Evolutionary conservation across 208 protist species (phyloP), one percentile per base, ranked within the genome.

Genomic region (Leishmania mexicana): DNA sequence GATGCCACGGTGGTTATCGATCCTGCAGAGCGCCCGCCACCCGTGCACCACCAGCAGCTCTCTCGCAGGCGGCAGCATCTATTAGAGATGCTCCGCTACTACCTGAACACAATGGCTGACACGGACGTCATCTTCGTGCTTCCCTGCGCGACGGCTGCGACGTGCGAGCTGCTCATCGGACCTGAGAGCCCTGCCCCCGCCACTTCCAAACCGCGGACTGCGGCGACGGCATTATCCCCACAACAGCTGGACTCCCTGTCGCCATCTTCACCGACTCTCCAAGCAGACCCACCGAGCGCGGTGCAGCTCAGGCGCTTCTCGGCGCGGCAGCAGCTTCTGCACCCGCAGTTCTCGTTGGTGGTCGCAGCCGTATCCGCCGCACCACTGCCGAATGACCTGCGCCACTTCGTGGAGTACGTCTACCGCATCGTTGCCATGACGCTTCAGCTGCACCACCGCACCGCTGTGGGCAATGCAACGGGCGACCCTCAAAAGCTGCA

Each of bases 51-150:
- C 60, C 42, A 54, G 62, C 38, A 10, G 42, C 68, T 47, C 19
- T 73, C 81, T 31, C 83, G 78, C 31, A 76, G 76, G 31, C 70
- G 67, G 62, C 65, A 75, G 54, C 81, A 76, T 67, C 78, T 58
- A 1, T 83, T 94, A 79, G 81, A 82, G 74, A 78, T 81, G 17
- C 83, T 93, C 17, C 85, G 85, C 73, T 95, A 93, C 80, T 94
- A 94, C 76, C 62, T 95, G 70, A 82, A 89, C 81, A 83, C 89
- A 47, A 67, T 96, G 45, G 88, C 89, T 40, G 87, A 91, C 78
- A 89, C 87, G 10, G 91, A 95, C 75, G 90, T 89, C 38, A 74
- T 96, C 8, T 77, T 96, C 17, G 35, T 96, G 17, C 78, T 89
- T 1, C 93, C 93, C 24, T 94, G 84, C 58, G 84, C 85, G 51